Base-by-base conservation (phyloP, 2,329 filamentous ascomycete genomes). In the Fusarium palustre region DNA sequence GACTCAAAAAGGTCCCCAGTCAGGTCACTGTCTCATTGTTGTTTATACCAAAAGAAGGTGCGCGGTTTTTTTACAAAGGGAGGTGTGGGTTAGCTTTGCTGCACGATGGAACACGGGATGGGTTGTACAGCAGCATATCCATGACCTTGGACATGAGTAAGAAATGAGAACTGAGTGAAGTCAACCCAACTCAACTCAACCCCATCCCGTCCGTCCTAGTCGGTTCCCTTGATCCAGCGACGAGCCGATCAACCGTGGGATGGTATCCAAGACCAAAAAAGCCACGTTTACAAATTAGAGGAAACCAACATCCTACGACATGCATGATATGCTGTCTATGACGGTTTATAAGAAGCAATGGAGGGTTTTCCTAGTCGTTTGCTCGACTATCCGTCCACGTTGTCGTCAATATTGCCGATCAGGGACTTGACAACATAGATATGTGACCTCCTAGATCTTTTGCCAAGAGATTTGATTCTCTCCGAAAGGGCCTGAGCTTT, bases 391-490 rank as follows among this genome's bases (percentile, higher is more conserved):
- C n/a, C n/a, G 20, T 28, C 49, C 39, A 45, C 36, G 36, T 41
- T 43, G 41, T 49, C 30, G 55, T 54, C 46, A 34, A 59, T 50
- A 20, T 49, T 69, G 72, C 67, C 70, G 70, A 74, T 74, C 70
- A 73, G 72, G 70, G 66, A 73, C 70, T 66, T 57, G 59, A 11
- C n/a, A 28, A 9, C 7, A 28, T 39, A 20, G 36, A 39, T 39
- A 64, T 64, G 56, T 58, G 50, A 42, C 65, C 56, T 62, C 56
- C 52, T 41, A 57, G 65, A 63, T 69, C 62, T 59, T 36, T 31
- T 60, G 71, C 67, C 71, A 72, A 74, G 67, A 74, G 55, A 71
- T 63, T 54, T 63, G 59, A 50, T 68, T 62, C 65, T 72, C 59
- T 62, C 67, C 69, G 66, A 72, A 24, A 59, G 41, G 41, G 53